These are phyloP conservation scores for Neocallimastix lanati DNA, from an alignment of 192 early-diverging fungal species.

Conservation along the genomic window DNA sequence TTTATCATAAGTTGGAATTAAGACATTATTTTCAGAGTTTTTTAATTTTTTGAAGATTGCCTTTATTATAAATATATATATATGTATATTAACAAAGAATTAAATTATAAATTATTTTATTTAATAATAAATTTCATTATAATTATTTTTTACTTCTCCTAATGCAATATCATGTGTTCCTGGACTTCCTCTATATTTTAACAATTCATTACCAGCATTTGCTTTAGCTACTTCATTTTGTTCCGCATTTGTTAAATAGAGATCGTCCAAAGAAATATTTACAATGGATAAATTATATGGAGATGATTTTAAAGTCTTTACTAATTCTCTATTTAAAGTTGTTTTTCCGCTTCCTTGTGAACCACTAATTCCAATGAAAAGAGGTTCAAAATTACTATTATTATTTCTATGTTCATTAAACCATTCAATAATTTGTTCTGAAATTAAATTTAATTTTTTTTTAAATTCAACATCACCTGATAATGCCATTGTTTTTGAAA, in stretches of 20 bases:
- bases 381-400: conserved; percentile 4
- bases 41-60: neutral
- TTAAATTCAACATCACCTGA: neutral
- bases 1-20: conserved; percentile 71
- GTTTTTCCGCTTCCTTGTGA: conserved; percentile 66
- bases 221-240: conserved; percentile 25
- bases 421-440: neutral
- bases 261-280: conserved; percentile 64
- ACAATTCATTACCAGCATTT: conserved; percentile 43
- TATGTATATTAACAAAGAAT: no score
- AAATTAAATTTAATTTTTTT: neutral
- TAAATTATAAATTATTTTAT: no score
- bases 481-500: neutral
- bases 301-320: conserved; percentile 10
- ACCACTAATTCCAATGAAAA: conserved; percentile 59
- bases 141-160: conserved; percentile 25
- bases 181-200: conserved; percentile 66
- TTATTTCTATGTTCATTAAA: neutral
- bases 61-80: no score
- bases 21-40: conserved; percentile 6
- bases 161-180: conserved; percentile 75
- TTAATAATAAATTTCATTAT: no score
- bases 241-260: conserved; percentile 56
- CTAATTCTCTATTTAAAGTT: conserved; percentile 27
- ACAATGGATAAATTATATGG: conserved; percentile 28